Conservation (phyloP, 192 early-diverging fungal genomes). For the Entomortierella parvispora region DNA sequence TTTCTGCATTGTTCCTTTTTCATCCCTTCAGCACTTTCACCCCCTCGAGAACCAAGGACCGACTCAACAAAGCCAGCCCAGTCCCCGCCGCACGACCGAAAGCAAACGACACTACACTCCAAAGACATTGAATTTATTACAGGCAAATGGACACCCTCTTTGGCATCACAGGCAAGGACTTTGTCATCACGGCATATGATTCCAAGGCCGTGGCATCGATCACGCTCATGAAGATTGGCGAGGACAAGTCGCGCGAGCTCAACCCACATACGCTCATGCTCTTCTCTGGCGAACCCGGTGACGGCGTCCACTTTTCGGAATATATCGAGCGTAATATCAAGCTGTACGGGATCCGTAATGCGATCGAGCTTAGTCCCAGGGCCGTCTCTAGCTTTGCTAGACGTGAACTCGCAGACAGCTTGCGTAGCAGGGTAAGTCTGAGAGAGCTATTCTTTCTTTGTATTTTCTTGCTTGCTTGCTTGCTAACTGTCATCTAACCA, state of each 20-base stretch:
- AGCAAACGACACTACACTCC: too few species aligned
- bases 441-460: background rate
- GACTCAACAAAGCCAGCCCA: too few species aligned
- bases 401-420: constrained; percentile 84
- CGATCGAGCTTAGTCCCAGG: constrained; percentile 80
- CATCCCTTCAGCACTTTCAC: too few species aligned
- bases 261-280: constrained; percentile 86
- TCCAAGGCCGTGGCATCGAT: constrained; percentile 80
- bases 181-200: constrained; percentile 89
- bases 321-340: constrained; percentile 94
- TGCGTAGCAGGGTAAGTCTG: constrained; percentile 76
- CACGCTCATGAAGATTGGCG: constrained; percentile 89
- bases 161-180: constrained; percentile 94
- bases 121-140: too few species aligned
- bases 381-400: constrained; percentile 87
- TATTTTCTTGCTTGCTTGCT: constrained; percentile 3
- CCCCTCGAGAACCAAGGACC: too few species aligned
- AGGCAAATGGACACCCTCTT: constrained; percentile 82
- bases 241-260: constrained; percentile 91
- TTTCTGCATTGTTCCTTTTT: too few species aligned
- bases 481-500: background rate
- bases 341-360: constrained; percentile 90
- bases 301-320: constrained; percentile 94
- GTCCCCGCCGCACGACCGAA: too few species aligned
- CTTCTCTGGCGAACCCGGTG: constrained; percentile 91